These are phyloP conservation scores for Yamadazyma pseudoaaseri DNA, from an alignment of 1,139 yeast species.

Conservation along the genomic window DNA sequence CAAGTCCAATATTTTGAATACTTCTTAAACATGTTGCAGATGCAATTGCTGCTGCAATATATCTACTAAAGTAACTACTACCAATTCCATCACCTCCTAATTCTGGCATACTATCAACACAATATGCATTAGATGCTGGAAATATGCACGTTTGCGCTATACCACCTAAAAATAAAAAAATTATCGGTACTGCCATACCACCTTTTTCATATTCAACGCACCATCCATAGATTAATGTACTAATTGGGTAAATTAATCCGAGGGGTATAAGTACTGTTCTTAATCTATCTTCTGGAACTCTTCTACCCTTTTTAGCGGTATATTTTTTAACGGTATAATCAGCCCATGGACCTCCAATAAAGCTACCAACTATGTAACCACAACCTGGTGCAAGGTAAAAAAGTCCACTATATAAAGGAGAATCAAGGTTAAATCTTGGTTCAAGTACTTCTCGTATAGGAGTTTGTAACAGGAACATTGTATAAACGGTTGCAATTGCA, in stretches of 20 bases:
- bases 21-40: conserved; percentile 47
- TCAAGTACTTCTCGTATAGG: conserved; percentile 55
- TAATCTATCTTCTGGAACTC: conserved; percentile 54
- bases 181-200: conserved; percentile 53
- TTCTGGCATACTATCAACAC: conserved; percentile 55
- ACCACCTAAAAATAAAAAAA: conserved; percentile 47
- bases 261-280: conserved; percentile 35
- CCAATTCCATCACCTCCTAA: conserved; percentile 54
- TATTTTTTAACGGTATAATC: conserved; percentile 44
- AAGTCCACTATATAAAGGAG: conserved; percentile 48
- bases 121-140: conserved; percentile 52
- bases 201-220: conserved; percentile 45
- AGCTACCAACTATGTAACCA: conserved; percentile 49
- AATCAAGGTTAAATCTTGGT: conserved; percentile 46
- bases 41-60: conserved; percentile 49
- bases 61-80: conserved; percentile 49
- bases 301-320: conserved; percentile 37
- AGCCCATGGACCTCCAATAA: conserved; percentile 51
- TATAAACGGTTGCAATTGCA: conserved; percentile 38
- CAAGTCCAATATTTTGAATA: conserved; percentile 47
- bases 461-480: conserved; percentile 51
- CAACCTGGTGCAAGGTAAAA: conserved; percentile 54
- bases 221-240: conserved; percentile 54
- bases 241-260: conserved; percentile 39
- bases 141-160: conserved; percentile 49